These are phyloP conservation scores for Periconia sp. DNA, from an alignment of 2,329 filamentous ascomycete genomes.

Conservation along the genomic window DNA sequence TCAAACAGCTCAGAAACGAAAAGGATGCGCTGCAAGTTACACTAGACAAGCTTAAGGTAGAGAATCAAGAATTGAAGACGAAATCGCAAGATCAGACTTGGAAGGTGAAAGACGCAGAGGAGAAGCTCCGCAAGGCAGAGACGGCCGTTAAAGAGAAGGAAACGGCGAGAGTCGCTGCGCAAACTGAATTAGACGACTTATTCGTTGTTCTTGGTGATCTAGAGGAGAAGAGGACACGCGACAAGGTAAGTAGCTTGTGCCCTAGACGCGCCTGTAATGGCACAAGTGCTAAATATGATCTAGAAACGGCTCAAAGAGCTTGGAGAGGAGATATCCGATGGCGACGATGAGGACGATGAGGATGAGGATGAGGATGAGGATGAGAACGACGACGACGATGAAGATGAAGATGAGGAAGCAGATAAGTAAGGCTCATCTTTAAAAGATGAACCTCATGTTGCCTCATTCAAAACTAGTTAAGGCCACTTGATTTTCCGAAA, in stretches of 20 bases:
- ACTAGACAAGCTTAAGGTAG: constrained; percentile 35
- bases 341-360: constrained; percentile 47
- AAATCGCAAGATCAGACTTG: constrained; percentile 51
- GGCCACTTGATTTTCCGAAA: no score
- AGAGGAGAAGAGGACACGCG: constrained; percentile 51
- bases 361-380: constrained; percentile 32
- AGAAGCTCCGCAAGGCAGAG: constrained; percentile 49
- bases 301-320: constrained; percentile 56
- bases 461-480: no score
- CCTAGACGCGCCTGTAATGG: neutral
- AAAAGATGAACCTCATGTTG: no score
- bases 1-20: constrained; percentile 49
- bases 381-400: constrained; percentile 31
- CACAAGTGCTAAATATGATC: constrained; percentile 24
- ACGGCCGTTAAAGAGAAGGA: constrained; percentile 49
- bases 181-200: constrained; percentile 56
- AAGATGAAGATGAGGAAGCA: constrained; percentile 12
- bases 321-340: constrained; percentile 51
- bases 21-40: constrained; percentile 24
- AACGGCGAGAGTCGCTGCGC: constrained; percentile 39
- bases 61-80: constrained; percentile 51
- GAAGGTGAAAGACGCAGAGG: constrained; percentile 54
- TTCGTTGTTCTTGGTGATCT: constrained; percentile 56
- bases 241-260: constrained; percentile 37
- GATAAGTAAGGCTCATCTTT: neutral